These are phyloP conservation scores for Termitomyces sp. DNA, from an alignment of 1,284 basidiomycete species.

Conservation along the genomic window DNA sequence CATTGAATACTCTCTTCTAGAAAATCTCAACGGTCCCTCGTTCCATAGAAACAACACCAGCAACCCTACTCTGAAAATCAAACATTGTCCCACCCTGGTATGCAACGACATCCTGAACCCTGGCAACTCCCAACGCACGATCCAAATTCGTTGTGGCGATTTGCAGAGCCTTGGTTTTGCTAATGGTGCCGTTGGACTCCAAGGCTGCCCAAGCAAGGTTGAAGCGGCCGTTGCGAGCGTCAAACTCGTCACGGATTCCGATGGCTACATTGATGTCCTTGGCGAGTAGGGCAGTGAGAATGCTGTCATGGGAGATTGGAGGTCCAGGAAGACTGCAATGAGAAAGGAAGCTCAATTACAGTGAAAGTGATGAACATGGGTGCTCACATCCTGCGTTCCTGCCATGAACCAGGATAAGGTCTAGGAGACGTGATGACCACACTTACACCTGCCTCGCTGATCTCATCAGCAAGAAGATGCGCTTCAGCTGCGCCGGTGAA, in stretches of 20 bases:
- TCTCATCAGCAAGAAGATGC: constrained; percentile 61
- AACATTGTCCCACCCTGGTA: constrained; percentile 51
- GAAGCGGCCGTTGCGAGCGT: constrained; percentile 63
- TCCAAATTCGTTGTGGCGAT: constrained; percentile 61
- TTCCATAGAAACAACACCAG: constrained; percentile 51
- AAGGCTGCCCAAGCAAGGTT: constrained; percentile 59
- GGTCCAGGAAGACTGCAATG: constrained; percentile 57
- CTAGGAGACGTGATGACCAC: constrained; percentile 60
- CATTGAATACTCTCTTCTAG: constrained; percentile 18
- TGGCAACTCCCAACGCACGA: constrained; percentile 40
- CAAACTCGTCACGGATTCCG: constrained; percentile 56
- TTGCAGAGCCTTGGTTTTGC: constrained; percentile 48
- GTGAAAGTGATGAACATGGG: constrained; percentile 15
- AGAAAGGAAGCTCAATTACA: constrained; percentile 21
- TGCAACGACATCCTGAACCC: constrained; percentile 55
- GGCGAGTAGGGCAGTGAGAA: constrained; percentile 47
- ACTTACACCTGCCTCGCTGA: constrained; percentile 58
- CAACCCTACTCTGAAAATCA: constrained; percentile 56
- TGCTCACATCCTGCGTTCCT: constrained; percentile 49
- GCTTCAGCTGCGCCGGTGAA: constrained; percentile 69
- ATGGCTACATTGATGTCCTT: constrained; percentile 68
- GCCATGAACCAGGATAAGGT: constrained; percentile 63
- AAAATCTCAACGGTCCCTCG: constrained; percentile 42
- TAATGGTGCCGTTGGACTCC: constrained; percentile 41
- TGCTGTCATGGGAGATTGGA: constrained; percentile 56